These are phyloP conservation scores for Papiliotrema fonsecae DNA, from an alignment of 1,284 basidiomycete species.

Conservation along the genomic window DNA sequence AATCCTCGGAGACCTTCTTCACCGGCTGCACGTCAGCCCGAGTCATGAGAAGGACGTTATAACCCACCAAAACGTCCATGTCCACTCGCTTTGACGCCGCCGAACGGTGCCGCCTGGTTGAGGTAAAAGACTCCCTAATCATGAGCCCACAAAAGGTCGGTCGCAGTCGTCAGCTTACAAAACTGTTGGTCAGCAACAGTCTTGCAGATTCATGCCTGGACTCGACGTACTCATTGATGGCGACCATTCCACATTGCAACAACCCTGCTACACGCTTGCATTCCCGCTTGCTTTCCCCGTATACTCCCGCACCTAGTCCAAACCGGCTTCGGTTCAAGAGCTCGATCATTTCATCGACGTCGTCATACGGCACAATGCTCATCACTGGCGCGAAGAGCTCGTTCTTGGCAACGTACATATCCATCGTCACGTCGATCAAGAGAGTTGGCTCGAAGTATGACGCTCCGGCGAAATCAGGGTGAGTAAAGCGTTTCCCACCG, in stretches of 20 bases:
- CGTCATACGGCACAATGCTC: constrained; percentile 73
- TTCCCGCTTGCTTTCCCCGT: constrained; percentile 70
- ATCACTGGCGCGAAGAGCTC: constrained; percentile 92
- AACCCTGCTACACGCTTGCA: constrained; percentile 71
- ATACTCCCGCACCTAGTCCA: constrained; percentile 94
- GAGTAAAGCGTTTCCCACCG: constrained; percentile 62
- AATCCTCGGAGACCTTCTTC: constrained; percentile 84
- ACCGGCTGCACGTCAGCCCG: constrained; percentile 56
- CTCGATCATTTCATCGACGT: constrained; percentile 71
- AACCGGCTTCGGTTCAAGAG: constrained; percentile 83
- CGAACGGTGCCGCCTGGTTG: constrained; percentile 91
- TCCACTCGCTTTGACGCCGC: constrained; percentile 81
- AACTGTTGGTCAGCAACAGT: constrained; percentile 10
- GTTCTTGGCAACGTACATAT: constrained; percentile 69
- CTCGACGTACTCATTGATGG: constrained; percentile 76
- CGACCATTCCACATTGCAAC: constrained; percentile 92
- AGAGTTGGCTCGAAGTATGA: constrained; percentile 85
- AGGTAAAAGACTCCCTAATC: constrained; percentile 70
- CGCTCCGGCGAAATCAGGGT: constrained; percentile 63
- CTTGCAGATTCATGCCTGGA: constrained; percentile 59
- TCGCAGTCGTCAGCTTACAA: constrained; percentile 12
- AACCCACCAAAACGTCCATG: constrained; percentile 78
- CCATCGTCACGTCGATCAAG: constrained; percentile 69
- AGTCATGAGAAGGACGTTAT: background rate
- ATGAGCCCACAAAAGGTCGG: constrained; percentile 9